Conservation (phyloP, 371 early-diverging fungal species). For the Nematocida minor region DNA sequence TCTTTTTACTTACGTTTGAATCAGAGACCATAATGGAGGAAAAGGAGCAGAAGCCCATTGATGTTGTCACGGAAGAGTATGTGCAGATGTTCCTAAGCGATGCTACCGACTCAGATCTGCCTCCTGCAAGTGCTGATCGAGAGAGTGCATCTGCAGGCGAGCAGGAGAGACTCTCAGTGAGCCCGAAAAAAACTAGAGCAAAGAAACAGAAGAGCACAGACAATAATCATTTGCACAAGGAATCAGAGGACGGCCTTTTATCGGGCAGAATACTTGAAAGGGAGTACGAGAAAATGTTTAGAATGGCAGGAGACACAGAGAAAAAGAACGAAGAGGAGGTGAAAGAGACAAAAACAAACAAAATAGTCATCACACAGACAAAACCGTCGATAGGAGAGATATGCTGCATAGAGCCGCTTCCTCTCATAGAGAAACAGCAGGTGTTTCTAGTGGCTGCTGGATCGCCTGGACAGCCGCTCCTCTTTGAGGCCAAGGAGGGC, state of each 20-base stretch:
- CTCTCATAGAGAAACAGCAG: neutral
- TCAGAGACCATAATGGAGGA: neutral
- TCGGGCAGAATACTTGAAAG: neutral
- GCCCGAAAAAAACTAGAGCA: neutral
- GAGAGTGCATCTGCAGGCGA: neutral
- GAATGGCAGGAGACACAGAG: neutral
- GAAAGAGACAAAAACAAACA: neutral
- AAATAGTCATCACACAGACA: neutral
- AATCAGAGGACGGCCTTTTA: neutral
- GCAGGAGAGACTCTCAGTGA: neutral
- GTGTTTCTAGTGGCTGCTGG: slow-evolving; percentile 13
- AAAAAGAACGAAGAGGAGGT: neutral
- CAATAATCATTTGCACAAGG: neutral
- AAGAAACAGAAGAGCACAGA: neutral
- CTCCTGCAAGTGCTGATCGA: neutral
- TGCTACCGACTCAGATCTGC: too few species aligned
- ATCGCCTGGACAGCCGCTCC: neutral
- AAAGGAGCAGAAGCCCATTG: neutral
- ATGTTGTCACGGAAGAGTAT: neutral
- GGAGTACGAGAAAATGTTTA: slow-evolving; percentile 26
- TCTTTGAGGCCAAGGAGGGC: slow-evolving; percentile 10
- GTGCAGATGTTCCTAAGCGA: neutral
- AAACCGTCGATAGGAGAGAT: slow-evolving; percentile 1
- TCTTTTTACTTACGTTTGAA: neutral
- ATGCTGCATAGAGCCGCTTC: neutral